Conservation (phyloP, 106 monocot species). For the Cymbidium sinense region DNA sequence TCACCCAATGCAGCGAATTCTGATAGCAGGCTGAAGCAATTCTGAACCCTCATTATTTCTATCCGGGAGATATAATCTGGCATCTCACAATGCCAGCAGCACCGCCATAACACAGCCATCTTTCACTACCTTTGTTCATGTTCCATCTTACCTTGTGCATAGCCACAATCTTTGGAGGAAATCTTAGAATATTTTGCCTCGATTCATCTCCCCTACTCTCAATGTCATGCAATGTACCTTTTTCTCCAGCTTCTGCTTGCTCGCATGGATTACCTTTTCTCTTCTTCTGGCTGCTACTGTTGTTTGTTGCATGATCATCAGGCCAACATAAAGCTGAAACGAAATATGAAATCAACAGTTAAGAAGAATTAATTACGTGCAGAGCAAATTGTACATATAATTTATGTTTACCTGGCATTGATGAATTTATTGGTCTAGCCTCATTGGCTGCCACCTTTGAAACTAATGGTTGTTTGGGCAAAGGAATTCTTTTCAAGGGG, state of each 20-base stretch:
- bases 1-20: no score
- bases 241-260: not conserved
- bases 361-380: not conserved
- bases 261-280: not conserved
- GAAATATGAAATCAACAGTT: not conserved
- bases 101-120: conserved; percentile 93
- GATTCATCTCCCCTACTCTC: not conserved
- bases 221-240: not conserved
- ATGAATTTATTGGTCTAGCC: not conserved
- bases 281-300: not conserved
- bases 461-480: conserved; percentile 22
- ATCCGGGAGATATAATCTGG: conserved; percentile 17
- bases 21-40: no score
- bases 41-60: not conserved
- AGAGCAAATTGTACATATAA: not conserved
- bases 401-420: conserved; percentile 20
- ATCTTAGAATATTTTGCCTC: conserved; percentile 18
- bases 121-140: conserved; percentile 69
- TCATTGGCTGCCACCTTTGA: conserved; percentile 16
- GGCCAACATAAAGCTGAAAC: not conserved
- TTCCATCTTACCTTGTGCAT: conserved; percentile 91
- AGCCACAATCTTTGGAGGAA: conserved; percentile 71
- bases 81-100: conserved; percentile 83
- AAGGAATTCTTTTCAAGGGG: conserved; percentile 15
- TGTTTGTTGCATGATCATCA: not conserved